A percentile compares a stretch with the other conserved stretches of the same genome.
Conservation (phyloP, 495 filamentous ascomycete species). For the Cercophora newfieldiana region DNA sequence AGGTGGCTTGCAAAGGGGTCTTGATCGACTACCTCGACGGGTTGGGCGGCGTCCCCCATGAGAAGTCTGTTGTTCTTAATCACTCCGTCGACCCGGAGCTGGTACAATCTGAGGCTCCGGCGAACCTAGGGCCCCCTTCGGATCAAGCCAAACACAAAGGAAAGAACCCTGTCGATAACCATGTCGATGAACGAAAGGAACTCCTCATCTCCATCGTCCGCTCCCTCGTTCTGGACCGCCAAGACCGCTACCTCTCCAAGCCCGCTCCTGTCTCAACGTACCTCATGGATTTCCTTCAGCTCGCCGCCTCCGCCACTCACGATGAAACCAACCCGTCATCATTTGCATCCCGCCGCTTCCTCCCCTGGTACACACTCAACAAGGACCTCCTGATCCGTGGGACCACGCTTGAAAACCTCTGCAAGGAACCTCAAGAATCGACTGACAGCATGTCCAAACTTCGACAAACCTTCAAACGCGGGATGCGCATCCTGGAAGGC, state of each 20-base stretch:
- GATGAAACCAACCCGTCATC: not conserved
- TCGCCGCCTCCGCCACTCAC: not conserved
- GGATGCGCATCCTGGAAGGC: not conserved
- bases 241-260: not conserved
- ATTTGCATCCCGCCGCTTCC: not conserved
- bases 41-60: not conserved
- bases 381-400: not conserved
- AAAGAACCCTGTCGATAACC: too few species aligned
- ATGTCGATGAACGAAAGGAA: too few species aligned
- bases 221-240: not conserved
- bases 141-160: not conserved
- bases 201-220: not conserved
- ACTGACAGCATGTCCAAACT: not conserved
- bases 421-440: not conserved
- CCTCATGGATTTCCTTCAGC: not conserved
- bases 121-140: not conserved
- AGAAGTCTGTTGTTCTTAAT: not conserved
- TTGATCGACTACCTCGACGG: not conserved
- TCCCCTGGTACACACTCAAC: not conserved
- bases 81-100: not conserved
- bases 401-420: not conserved
- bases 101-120: not conserved
- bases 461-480: not conserved
- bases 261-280: not conserved
- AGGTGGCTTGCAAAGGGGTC: not conserved